Evolutionary conservation across 495 filamentous ascomycete genomes (phyloP), one percentile per base, ranked within the genome.

Genomic region (Penicillium herquei): DNA sequence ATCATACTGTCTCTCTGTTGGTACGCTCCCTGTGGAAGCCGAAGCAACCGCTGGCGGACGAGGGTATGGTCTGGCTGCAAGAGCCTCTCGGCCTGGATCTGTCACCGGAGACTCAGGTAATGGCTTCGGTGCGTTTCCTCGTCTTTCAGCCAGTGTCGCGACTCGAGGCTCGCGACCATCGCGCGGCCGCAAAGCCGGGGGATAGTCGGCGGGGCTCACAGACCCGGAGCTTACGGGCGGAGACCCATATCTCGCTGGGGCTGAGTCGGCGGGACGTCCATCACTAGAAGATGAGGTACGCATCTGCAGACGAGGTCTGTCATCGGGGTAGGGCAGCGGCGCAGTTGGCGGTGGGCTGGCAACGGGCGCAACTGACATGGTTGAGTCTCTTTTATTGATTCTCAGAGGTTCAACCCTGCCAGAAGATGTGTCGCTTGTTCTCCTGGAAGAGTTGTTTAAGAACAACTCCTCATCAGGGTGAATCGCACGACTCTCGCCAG

Each of bases 381-480:
- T 66, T 13, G 78, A 73, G 45, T 78, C 72, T 74, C 78, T 66
- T 70, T 96, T 96, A 76, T 84, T 86, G 64, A 97, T 96, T 58
- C 91, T 84, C 68, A 97, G 73, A 30, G 92, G 92, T 53, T 88
- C 91, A 55, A 97, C 82, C 3, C 87, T 87, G n/a, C n/a, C n/a
- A n/a, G n/a, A n/a, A 39, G 91, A 87, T 51, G 86, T 85, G 49
- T 86, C 82, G 21, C 76, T 75, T 50, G 73, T 72, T 16, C 72
- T 69, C 33, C 78, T 81, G 7, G 66, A 45, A 6, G 60, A 45
- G 52, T 54, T 56, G 59, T 80, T 80, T 59, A 92, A 79, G 69
- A 93, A 93, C 68, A 94, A 83, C 76, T 93, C 90, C 57, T 88
- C 87, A 39, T 87, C 81, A 10, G 72, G 70, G 49, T 81, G 80